phyloP scores from a whole-genome alignment of 352 stramenopile genomes.

The Phytopythium chamaehyphon region DNA sequence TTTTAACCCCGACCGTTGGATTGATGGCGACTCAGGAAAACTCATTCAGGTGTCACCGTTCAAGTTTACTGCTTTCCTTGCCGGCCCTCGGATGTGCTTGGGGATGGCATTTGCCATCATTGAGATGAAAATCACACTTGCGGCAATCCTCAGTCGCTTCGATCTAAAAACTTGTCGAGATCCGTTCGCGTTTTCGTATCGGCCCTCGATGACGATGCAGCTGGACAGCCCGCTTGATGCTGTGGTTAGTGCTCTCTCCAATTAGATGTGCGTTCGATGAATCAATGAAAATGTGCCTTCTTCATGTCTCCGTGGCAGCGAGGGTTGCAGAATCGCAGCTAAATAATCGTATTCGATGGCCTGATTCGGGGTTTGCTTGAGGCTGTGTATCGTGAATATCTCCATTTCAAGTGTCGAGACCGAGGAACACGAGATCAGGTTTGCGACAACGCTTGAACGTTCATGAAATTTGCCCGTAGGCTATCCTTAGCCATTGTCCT shows the following conservation, averaged over 20 bases:
- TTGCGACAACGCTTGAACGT: too few species aligned
- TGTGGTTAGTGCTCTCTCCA: constrained; percentile 1
- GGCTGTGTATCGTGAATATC: too few species aligned
- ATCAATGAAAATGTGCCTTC: neutral
- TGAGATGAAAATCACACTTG: constrained; percentile 60
- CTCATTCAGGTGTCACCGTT: constrained; percentile 43
- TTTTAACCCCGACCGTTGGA: constrained; percentile 69
- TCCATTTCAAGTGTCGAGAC: too few species aligned
- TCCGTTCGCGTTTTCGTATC: constrained; percentile 36
- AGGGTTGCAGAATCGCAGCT: too few species aligned
- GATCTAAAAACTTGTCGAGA: constrained; percentile 39
- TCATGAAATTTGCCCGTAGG: too few species aligned
- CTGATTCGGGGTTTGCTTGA: too few species aligned
- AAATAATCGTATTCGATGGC: too few species aligned
- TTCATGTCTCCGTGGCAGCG: too few species aligned
- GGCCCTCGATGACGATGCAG: constrained; percentile 38
- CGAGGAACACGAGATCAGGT: too few species aligned
- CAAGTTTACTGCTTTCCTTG: constrained; percentile 67
- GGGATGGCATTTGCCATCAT: constrained; percentile 62
- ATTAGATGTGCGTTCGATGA: neutral
- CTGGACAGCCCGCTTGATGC: constrained; percentile 32
- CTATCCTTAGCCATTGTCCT: too few species aligned
- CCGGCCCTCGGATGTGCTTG: constrained; percentile 59
- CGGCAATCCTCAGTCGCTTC: constrained; percentile 46
- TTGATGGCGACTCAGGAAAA: constrained; percentile 37